A percentile compares a stretch with the other conserved stretches of the same genome.
Conservation (phyloP, 1,284 basidiomycete genomes). For the Entoloma clypeatum region DNA sequence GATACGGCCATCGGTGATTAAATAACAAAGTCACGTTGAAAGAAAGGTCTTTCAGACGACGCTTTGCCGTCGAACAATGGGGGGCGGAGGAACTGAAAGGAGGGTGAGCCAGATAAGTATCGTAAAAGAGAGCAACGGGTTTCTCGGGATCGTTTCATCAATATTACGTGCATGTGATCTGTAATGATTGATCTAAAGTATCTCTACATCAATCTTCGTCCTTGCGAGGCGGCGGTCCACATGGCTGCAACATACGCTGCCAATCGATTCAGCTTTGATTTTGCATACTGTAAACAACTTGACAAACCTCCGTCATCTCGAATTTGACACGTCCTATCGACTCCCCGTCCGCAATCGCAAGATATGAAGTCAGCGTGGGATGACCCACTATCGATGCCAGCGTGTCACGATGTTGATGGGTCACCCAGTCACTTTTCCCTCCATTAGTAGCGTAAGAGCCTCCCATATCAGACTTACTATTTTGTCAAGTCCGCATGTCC, state of each 20-base stretch:
- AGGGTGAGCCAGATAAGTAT: conserved; percentile 3
- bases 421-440: conserved; percentile 87
- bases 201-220: conserved; percentile 70
- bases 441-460: conserved; percentile 13
- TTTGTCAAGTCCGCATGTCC: conserved; percentile 94
- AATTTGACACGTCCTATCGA: conserved; percentile 87
- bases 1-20: conserved; percentile 15
- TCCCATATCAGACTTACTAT: conserved; percentile 58
- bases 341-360: conserved; percentile 93
- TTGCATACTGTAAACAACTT: conserved; percentile 9
- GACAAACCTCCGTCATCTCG: conserved; percentile 89
- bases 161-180: conserved; percentile 5
- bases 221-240: conserved; percentile 91
- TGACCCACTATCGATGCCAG: conserved; percentile 91
- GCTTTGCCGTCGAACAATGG: conserved; percentile 17
- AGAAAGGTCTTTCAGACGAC: conserved; percentile 6
- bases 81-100: not conserved
- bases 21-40: too few species aligned
- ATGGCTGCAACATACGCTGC: conserved; percentile 97
- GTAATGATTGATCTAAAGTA: not conserved
- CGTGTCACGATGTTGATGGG: conserved; percentile 96
- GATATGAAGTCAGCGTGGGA: conserved; percentile 79
- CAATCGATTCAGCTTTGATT: conserved; percentile 9
- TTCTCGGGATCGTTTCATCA: too few species aligned
- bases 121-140: too few species aligned